Base-by-base conservation (phyloP, 805 yeast species). In the Candida multigemmis region DNA sequence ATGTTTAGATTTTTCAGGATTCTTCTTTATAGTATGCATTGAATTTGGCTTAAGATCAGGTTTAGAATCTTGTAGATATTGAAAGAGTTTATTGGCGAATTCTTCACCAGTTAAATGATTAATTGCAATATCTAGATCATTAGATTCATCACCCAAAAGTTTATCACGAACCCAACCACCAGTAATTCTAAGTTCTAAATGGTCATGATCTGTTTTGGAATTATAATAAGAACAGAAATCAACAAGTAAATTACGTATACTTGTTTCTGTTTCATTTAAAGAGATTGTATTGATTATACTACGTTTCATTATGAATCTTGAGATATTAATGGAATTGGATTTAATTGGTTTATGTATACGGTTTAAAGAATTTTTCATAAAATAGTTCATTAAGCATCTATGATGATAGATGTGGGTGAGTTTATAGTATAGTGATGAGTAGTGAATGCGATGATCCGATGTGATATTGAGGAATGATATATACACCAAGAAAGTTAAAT, bases 141-240 rank as follows among this genome's bases (percentile, higher is more conserved):
- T 76, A 22, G 89, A 77, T 13, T 72, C 74, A 24, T 68, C 65
- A 0, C 94, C 94, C 16, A 91, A 59, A 16, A 91, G 59, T 54
- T 91, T 91, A 51, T 91, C 98, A 41, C 98, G 68, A 3, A 91
- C 98, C 98, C 98, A 89, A 0, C 98, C 98, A 19, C 98, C 98
- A 0, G 96, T 87, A 38, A 91, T 82, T 34, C 98, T 53, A 9
- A 82, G 61, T 23, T 68, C 77, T 7, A 78, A 47, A 13, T 36
- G 40, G 11, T 41, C 25, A 13, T 43, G 34, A 13, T 27, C 23
- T 9, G 27, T 27, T 3, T 33, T 24, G 8, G 36, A 14, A 34
- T 66, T 65, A 37, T 64, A 59, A 24, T 44, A 36, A 23, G 42
- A 36, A 41, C 65, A 60, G 38, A 56, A 71, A 19, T 56, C 61